Evolutionary conservation across 2,329 filamentous ascomycete genomes (phyloP).

Genomic region (Fusarium incarnatum): DNA sequence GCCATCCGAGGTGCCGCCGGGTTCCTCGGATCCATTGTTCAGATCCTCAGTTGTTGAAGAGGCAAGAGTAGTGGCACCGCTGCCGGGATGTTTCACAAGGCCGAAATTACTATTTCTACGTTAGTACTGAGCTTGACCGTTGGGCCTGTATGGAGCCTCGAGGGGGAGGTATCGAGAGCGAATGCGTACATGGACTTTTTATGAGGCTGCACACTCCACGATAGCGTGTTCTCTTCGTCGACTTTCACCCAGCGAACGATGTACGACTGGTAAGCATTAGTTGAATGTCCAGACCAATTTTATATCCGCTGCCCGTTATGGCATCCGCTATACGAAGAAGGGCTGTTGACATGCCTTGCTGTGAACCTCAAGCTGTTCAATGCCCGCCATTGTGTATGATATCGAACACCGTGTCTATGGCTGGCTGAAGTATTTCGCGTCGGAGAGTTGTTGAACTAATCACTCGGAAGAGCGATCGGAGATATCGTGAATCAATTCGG

Average conservation of each 20-base stretch:
- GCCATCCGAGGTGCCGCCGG: conserved; percentile 56
- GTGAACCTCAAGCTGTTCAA: conserved; percentile 97
- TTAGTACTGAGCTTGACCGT: conserved; percentile 22
- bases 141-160: neutral
- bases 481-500: conserved; percentile 20
- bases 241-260: conserved; percentile 98
- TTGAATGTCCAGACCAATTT: conserved; percentile 4
- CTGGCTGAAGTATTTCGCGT: conserved; percentile 13
- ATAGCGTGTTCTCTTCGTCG: conserved; percentile 89
- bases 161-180: conserved; percentile 8
- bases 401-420: conserved; percentile 9
- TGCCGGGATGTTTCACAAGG: conserved; percentile 95
- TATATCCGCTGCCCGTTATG: neutral
- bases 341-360: conserved; percentile 78
- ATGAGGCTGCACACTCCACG: conserved; percentile 97
- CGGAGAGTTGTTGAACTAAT: neutral
- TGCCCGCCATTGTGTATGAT: conserved; percentile 78
- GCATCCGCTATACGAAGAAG: neutral
- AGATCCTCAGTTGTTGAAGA: conserved; percentile 59
- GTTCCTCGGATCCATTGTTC: conserved; percentile 61
- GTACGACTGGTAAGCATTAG: conserved; percentile 79
- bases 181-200: conserved; percentile 87
- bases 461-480: conserved; percentile 13
- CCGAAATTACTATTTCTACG: conserved; percentile 79
- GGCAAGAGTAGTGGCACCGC: conserved; percentile 63